Conservation (phyloP, 495 filamentous ascomycete species). For the Lophiotrema nucula region DNA sequence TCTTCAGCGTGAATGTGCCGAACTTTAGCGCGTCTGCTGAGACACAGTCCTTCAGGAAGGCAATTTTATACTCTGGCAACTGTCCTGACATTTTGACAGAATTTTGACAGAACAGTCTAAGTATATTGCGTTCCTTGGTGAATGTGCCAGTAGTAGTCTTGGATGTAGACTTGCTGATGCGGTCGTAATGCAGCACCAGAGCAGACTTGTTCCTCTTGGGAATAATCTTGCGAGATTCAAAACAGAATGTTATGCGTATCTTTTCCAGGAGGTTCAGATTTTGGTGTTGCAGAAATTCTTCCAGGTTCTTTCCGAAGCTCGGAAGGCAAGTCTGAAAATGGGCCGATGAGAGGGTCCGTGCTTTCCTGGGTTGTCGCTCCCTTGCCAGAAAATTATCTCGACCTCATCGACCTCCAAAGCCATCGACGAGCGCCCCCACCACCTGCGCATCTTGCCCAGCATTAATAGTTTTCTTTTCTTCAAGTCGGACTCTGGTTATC, state of each 20-base stretch:
- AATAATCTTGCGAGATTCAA: too few species aligned
- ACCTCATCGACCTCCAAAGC: slow-evolving; percentile 3
- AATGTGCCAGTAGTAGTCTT: too few species aligned
- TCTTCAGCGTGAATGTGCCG: slow-evolving; percentile 87
- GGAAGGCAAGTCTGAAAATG: not conserved
- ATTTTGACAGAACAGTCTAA: too few species aligned
- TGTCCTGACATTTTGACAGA: not conserved
- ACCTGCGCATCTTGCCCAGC: slow-evolving; percentile 3
- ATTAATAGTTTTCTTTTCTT: not conserved
- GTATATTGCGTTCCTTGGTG: too few species aligned
- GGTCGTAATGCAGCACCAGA: too few species aligned
- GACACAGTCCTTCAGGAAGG: slow-evolving; percentile 72
- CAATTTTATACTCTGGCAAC: slow-evolving; percentile 52
- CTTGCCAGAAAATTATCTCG: slow-evolving; percentile 22
- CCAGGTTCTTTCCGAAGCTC: slow-evolving; percentile 11
- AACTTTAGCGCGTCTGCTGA: slow-evolving; percentile 77
- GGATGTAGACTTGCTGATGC: too few species aligned
- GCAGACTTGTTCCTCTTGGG: too few species aligned
- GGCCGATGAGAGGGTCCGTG: slow-evolving; percentile 7
- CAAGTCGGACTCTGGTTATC: too few species aligned
- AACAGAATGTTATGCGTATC: too few species aligned
- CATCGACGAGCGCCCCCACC: slow-evolving; percentile 5
- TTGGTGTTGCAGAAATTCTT: too few species aligned
- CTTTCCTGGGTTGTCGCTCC: slow-evolving; percentile 3
- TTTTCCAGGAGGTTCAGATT: too few species aligned